Evolutionary conservation across 768 basidiomycete species (phyloP).

Genomic region (Arthromyces matolae): DNA sequence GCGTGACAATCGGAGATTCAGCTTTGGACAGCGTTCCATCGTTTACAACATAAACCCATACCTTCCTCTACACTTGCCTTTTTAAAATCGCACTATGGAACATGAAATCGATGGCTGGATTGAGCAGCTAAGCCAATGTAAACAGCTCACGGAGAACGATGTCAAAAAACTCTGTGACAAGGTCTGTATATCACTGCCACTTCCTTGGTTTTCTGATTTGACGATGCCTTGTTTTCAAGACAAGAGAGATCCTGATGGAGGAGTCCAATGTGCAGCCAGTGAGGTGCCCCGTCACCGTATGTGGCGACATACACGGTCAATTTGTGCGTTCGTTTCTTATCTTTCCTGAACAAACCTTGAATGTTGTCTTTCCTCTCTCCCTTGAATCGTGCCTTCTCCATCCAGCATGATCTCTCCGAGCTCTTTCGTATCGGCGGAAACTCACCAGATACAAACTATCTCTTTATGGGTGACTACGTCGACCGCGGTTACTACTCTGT

Average conservation of each 20-base stretch:
- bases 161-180: constrained; percentile 99
- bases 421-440: constrained; percentile 98
- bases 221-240: constrained; percentile 45
- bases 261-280: constrained; percentile 99
- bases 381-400: constrained; percentile 14
- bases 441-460: constrained; percentile 98
- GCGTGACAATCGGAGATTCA: constrained; percentile 29
- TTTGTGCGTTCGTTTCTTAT: constrained; percentile 69
- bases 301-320: constrained; percentile 99
- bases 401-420: constrained; percentile 97
- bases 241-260: constrained; percentile 97
- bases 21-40: constrained; percentile 32
- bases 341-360: constrained; percentile 12
- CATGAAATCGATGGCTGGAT: constrained; percentile 96
- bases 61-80: constrained; percentile 23
- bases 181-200: constrained; percentile 43
- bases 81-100: constrained; percentile 43
- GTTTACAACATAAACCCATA: constrained; percentile 29
- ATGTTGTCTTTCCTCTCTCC: constrained; percentile 6
- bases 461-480: constrained; percentile 99
- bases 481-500: constrained; percentile 99
- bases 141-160: constrained; percentile 91
- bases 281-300: constrained; percentile 97
- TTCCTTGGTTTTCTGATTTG: constrained; percentile 19
- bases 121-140: constrained; percentile 93